Percentiles rank a stretch among this genome's conserved stretches.
Evolutionary conservation across 78 protist genomes (phyloP).

Genomic region (Dictyostelium citrinum): DNA sequence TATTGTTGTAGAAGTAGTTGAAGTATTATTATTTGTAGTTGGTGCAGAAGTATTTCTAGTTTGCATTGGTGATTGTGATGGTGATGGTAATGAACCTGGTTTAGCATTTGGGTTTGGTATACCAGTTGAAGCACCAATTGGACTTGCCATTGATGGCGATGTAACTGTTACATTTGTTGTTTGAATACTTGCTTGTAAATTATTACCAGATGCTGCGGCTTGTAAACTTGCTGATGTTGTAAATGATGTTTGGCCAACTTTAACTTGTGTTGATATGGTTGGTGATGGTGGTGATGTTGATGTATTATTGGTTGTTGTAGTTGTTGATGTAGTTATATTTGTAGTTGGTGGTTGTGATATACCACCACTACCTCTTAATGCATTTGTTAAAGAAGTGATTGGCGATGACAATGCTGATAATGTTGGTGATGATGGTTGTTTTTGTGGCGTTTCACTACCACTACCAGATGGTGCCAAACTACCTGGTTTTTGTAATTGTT

Average conservation of each 20-base stretch:
- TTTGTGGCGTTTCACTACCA: neutral
- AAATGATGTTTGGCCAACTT: neutral
- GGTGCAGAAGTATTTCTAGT: neutral
- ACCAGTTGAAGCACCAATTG: neutral
- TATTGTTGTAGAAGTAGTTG: neutral
- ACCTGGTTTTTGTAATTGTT: slow-evolving; percentile 1
- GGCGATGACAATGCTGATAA: neutral
- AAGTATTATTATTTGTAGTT: neutral
- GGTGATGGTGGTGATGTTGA: neutral
- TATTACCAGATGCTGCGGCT: neutral
- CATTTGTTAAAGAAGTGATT: neutral
- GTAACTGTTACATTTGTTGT: neutral
- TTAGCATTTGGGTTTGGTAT: neutral
- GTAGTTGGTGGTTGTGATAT: neutral
- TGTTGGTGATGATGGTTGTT: slow-evolving; percentile 5
- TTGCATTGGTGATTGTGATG: slow-evolving; percentile 18
- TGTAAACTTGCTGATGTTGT: neutral
- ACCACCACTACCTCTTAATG: neutral
- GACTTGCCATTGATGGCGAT: neutral
- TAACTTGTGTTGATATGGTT: neutral
- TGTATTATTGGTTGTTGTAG: too few species aligned
- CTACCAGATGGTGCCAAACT: neutral
- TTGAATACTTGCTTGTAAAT: neutral
- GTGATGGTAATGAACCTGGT: slow-evolving; percentile 13
- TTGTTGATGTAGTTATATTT: neutral